A percentile compares a stretch with the other conserved stretches of the same genome.
Evolutionary conservation across 495 filamentous ascomycete genomes (phyloP).

Genomic region (Margaritispora aquatica): DNA sequence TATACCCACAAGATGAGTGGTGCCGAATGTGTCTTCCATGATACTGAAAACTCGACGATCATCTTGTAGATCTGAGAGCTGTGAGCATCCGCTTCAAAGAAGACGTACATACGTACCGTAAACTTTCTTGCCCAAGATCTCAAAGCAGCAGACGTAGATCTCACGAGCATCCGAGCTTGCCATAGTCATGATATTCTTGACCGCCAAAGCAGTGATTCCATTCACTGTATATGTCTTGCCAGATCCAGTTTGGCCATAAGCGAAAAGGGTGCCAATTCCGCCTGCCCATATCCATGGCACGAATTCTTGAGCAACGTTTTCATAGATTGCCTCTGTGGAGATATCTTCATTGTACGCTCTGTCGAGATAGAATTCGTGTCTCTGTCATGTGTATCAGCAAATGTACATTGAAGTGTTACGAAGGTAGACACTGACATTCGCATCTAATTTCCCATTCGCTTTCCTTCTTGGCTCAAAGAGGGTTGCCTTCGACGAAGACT

Average conservation of each 20-base stretch:
- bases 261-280: conserved; percentile 28
- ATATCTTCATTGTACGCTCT: conserved; percentile 18
- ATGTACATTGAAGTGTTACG: neutral
- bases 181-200: neutral
- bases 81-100: neutral
- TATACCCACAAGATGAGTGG: conserved; percentile 16
- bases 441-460: conserved; percentile 7
- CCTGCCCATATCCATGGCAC: conserved; percentile 27
- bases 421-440: neutral
- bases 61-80: conserved; percentile 24
- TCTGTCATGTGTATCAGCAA: neutral
- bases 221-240: conserved; percentile 27
- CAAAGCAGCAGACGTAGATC: conserved; percentile 28
- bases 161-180: conserved; percentile 15
- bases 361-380: conserved; percentile 3
- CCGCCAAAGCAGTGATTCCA: neutral
- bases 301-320: conserved; percentile 22
- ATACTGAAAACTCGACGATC: conserved; percentile 13
- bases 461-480: conserved; percentile 14
- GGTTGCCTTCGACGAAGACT: neutral
- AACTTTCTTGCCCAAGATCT: conserved; percentile 24
- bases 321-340: conserved; percentile 24
- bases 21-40: conserved; percentile 21
- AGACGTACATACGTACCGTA: neutral
- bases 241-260: conserved; percentile 28